Evolutionary conservation across 2,329 filamentous ascomycete species (phyloP), one percentile per base, ranked within the genome.

Genomic region (Sporothrix brasiliensis): DNA sequence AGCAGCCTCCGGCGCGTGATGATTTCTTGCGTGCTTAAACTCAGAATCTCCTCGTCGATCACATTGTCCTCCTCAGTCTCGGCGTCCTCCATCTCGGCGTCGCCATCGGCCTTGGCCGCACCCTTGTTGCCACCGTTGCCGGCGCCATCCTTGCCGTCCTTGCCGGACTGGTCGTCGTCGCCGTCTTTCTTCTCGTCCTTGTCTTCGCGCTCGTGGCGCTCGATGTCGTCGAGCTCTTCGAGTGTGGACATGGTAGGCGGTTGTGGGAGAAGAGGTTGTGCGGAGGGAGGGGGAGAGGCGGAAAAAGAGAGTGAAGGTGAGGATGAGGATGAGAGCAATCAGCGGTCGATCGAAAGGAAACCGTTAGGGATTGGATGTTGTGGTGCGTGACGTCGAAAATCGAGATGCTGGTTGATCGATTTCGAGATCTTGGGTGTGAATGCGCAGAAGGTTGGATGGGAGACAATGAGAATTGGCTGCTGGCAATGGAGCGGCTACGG

Each of bases 21-120:
- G 77, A 99, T 96, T 83, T 99, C 95, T 84, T 93, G 89, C 84
- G 95, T 98, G 85, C 91, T 94, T 76, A 96, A 90, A 80, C 89
- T 91, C 72, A 98, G 88, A 77, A 99, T 94, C 83, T 99, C 95
- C 70, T 94, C 90, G 81, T 98, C 94, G 74, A 99, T 87, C 69
- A 94, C 87, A 75, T 96, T 91, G 65, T 94, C 92, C 76, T 92
- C 90, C 74, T 89, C 87, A 41, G 84, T 81, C 74, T 91, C 89
- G 13, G 89, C 90, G 79, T 97, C 94, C 80, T 94, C 89, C 94
- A 97, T 97, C 71, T 97, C 93, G 67, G 90, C 90, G 83, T 97
- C 94, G 65, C 86, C 91, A 77, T 90, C 89, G 70, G 84, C 82
- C 79, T 90, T 86, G 27, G 73, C 72, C 27, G 72, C 74, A 70